A percentile compares a stretch with the other conserved stretches of the same genome.
These are phyloP conservation scores for Aspergillus kassunensis DNA, from an alignment of 495 filamentous ascomycete genomes.

Conservation along the genomic window DNA sequence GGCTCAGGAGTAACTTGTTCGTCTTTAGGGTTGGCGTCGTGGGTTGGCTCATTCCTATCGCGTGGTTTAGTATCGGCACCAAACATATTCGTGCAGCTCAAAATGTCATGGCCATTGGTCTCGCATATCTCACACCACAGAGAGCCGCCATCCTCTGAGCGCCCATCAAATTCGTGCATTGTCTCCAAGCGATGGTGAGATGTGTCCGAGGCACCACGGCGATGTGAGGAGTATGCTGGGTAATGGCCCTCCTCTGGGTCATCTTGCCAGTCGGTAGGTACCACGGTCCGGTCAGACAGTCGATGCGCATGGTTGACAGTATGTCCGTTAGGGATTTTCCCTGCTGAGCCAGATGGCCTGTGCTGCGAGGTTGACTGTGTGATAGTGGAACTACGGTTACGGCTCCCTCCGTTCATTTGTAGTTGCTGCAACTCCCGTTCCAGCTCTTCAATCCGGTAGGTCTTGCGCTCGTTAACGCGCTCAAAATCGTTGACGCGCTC, in stretches of 20 bases:
- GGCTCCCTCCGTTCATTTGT: conserved; percentile 25
- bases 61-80: conserved; percentile 33
- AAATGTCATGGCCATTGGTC: conserved; percentile 85
- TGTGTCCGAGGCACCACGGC: conserved; percentile 28
- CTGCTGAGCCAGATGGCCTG: conserved; percentile 35
- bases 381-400: conserved; percentile 41
- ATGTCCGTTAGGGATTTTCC: conserved; percentile 27
- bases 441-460: conserved; percentile 78
- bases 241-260: conserved; percentile 31
- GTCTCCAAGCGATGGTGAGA: conserved; percentile 42
- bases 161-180: conserved; percentile 70
- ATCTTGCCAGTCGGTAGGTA: conserved; percentile 44
- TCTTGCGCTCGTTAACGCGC: conserved; percentile 64
- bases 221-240: conserved; percentile 19
- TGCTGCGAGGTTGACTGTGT: conserved; percentile 35
- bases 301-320: conserved; percentile 34
- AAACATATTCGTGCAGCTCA: conserved; percentile 90
- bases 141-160: conserved; percentile 67
- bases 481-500: conserved; percentile 74
- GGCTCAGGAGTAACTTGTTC: conserved; percentile 23
- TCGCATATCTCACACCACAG: conserved; percentile 98
- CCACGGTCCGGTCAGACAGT: conserved; percentile 46
- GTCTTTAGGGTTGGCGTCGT: conserved; percentile 6
- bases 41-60: conserved; percentile 12
- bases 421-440: conserved; percentile 79